Evolutionary conservation across 1,284 basidiomycete species (phyloP).

Genomic region (Puccinia coronata): DNA sequence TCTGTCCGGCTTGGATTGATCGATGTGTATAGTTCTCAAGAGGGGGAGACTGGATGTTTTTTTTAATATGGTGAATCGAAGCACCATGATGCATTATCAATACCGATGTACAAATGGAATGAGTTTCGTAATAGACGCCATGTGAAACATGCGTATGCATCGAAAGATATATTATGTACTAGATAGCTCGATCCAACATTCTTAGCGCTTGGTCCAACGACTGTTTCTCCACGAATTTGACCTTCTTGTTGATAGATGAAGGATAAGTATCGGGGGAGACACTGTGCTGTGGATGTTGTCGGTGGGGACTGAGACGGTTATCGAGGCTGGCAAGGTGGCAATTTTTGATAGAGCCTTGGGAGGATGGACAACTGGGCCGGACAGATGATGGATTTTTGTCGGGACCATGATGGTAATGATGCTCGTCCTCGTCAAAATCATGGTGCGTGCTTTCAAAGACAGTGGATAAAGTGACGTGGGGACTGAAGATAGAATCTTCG

Average conservation of each 20-base stretch:
- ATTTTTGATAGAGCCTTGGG: neutral
- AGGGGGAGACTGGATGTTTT: neutral
- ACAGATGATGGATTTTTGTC: neutral
- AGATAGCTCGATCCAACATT: slow-evolving; percentile 42
- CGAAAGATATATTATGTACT: neutral
- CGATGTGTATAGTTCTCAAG: neutral
- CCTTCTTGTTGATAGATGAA: slow-evolving; percentile 4
- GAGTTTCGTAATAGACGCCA: neutral
- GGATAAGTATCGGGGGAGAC: neutral
- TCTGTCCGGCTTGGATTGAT: neutral
- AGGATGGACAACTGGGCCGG: neutral
- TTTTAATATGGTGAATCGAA: neutral
- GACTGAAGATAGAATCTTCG: slow-evolving; percentile 24
- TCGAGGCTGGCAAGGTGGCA: neutral
- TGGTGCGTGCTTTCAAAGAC: slow-evolving; percentile 42
- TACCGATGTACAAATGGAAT: neutral
- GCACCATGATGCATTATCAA: neutral
- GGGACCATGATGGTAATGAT: neutral
- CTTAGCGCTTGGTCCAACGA: slow-evolving; percentile 39
- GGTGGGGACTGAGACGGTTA: neutral
- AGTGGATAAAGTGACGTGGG: slow-evolving; percentile 34
- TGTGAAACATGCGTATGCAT: neutral
- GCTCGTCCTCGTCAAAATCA: slow-evolving; percentile 23
- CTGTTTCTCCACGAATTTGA: slow-evolving; percentile 44
- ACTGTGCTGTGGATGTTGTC: slow-evolving; percentile 1